Percentiles rank a stretch among this genome's conserved stretches.
These are phyloP conservation scores for Thermothielavioides terrestris DNA, from an alignment of 495 filamentous ascomycete genomes.

Conservation along the genomic window DNA sequence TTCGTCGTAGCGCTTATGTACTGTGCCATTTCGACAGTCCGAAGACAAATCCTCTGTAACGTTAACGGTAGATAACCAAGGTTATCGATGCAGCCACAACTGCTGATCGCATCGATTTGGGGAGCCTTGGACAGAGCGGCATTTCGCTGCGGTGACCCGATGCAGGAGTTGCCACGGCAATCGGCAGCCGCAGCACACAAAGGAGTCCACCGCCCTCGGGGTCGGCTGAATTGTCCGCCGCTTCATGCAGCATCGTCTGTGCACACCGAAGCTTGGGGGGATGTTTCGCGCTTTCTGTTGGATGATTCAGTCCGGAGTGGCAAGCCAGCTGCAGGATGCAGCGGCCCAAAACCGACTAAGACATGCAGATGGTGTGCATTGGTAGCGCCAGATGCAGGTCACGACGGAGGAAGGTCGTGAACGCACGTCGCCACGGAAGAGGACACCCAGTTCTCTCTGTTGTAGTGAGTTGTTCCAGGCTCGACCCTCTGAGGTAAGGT, in stretches of 20 bases:
- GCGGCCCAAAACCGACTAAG: background rate
- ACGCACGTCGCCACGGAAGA: background rate
- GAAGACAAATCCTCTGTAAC: too few relatives aligned
- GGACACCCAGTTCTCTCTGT: too few relatives aligned
- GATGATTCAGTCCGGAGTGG: background rate
- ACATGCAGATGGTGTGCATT: background rate
- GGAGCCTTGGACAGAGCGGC: background rate
- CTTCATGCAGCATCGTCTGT: slow-evolving; percentile 24
- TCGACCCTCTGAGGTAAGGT: too few relatives aligned
- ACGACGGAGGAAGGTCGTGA: too few relatives aligned
- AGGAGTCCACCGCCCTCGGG: background rate
- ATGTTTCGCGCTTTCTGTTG: slow-evolving; percentile 18
- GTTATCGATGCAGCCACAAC: too few relatives aligned
- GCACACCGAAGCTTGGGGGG: slow-evolving; percentile 13
- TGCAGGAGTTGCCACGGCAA: slow-evolving; percentile 1
- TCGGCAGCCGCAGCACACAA: background rate
- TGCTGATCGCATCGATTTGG: too few relatives aligned
- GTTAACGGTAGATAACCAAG: too few relatives aligned
- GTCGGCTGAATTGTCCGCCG: slow-evolving; percentile 19
- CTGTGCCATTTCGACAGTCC: too few relatives aligned
- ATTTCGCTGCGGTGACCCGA: background rate
- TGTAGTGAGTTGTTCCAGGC: too few relatives aligned
- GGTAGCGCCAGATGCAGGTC: too few relatives aligned
- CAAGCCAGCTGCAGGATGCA: background rate
- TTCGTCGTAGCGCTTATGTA: too few relatives aligned